These are phyloP conservation scores for Ogataea angusta DNA, from an alignment of 805 yeast species.

Conservation along the genomic window DNA sequence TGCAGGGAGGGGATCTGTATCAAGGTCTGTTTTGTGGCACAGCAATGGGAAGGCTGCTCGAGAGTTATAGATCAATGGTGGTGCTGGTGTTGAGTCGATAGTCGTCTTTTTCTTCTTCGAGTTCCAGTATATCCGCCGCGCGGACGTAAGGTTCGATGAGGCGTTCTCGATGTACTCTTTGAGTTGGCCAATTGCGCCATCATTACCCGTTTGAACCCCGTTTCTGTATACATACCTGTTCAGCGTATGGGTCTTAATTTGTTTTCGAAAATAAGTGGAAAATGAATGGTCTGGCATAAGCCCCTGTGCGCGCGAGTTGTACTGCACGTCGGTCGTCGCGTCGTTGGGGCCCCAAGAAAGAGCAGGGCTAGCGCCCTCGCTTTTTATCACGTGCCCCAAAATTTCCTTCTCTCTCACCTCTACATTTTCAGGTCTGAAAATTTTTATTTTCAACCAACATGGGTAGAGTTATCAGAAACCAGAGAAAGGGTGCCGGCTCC, in stretches of 20 bases:
- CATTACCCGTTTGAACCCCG: too few species aligned
- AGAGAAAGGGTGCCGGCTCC: conserved; percentile 99
- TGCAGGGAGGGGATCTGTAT: too few species aligned
- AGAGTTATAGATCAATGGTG: too few species aligned
- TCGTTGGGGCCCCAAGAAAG: neutral
- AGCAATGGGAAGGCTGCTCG: too few species aligned
- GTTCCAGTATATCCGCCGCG: too few species aligned
- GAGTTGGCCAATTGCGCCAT: too few species aligned
- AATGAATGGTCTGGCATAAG: conserved; percentile 12
- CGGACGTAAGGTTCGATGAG: too few species aligned
- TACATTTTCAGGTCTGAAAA: conserved; percentile 12
- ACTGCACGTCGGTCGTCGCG: conserved; percentile 4
- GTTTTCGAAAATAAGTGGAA: conserved; percentile 8
- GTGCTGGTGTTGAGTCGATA: too few species aligned
- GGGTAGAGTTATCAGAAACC: conserved; percentile 99
- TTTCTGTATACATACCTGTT: conserved; percentile 4
- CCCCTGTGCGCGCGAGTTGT: conserved; percentile 3
- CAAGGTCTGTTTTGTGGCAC: too few species aligned
- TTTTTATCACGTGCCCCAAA: neutral
- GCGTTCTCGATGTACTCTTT: too few species aligned
- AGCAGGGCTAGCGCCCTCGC: neutral
- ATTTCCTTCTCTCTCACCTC: neutral
- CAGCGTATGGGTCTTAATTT: conserved; percentile 2
- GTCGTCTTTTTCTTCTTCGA: too few species aligned
- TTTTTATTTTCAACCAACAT: conserved; percentile 12